phyloP scores from a whole-genome alignment of 257 asterid species.

The Fraxinus quadrangulata region DNA sequence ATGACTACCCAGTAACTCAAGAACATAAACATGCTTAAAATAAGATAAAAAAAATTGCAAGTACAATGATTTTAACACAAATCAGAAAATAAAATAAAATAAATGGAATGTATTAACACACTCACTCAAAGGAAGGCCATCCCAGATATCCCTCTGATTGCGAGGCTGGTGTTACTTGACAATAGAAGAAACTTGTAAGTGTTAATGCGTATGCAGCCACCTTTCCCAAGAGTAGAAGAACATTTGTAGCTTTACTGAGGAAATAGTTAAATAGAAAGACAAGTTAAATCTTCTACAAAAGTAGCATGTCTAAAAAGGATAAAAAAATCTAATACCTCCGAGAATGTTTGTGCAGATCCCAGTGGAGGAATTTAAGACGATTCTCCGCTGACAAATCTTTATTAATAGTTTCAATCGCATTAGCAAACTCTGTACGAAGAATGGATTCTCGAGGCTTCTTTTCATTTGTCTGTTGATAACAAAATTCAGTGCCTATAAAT shows the following conservation, averaged over 20 bases:
- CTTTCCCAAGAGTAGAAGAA: slow-evolving; percentile 78
- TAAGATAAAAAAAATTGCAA: slow-evolving; percentile 15
- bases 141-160: slow-evolving; percentile 53
- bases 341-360: slow-evolving; percentile 95
- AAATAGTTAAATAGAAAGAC: slow-evolving; percentile 29
- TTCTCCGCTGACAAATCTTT: slow-evolving; percentile 77
- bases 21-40: slow-evolving; percentile 13
- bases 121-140: slow-evolving; percentile 69
- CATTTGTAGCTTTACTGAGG: slow-evolving; percentile 84
- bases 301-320: slow-evolving; percentile 13
- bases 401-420: slow-evolving; percentile 85
- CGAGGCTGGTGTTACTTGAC: slow-evolving; percentile 56
- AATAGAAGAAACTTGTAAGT: slow-evolving; percentile 88
- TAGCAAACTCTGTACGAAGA: slow-evolving; percentile 86
- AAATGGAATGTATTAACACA: slow-evolving; percentile 24
- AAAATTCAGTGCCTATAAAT: slow-evolving; percentile 22
- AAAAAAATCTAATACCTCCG: slow-evolving; percentile 57
- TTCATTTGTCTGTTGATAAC: slow-evolving; percentile 71
- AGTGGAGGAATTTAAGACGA: slow-evolving; percentile 90
- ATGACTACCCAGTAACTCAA: neutral
- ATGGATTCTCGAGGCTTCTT: slow-evolving; percentile 94
- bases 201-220: slow-evolving; percentile 90
- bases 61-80: slow-evolving; percentile 8
- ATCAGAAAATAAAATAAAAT: slow-evolving; percentile 9
- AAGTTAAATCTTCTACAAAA: slow-evolving; percentile 27